Evolutionary conservation across 768 basidiomycete species (phyloP).

Genomic region (Pleurotus giganteus): DNA sequence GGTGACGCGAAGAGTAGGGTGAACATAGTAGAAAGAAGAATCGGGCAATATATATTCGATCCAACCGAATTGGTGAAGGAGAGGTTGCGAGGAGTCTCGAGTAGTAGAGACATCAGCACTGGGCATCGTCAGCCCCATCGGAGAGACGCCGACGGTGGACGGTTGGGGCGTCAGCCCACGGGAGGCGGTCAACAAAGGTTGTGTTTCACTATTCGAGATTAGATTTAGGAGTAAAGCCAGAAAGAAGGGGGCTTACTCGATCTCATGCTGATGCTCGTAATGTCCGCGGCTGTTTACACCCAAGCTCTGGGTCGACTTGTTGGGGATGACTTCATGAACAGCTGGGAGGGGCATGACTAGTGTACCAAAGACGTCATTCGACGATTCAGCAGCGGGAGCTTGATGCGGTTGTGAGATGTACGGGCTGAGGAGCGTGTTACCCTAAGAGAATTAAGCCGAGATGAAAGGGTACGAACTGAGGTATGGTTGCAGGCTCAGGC

Average conservation of each 20-base stretch:
- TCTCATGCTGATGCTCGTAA: conserved; percentile 19
- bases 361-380: conserved; percentile 23
- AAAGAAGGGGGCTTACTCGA: conserved; percentile 24
- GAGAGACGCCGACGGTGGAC: conserved; percentile 21
- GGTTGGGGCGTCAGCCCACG: conserved; percentile 25
- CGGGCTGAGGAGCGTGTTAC: conserved; percentile 14
- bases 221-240: background rate
- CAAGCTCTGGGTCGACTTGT: conserved; percentile 21
- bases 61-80: conserved; percentile 66
- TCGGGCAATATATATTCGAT: conserved; percentile 75
- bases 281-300: background rate
- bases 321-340: conserved; percentile 36
- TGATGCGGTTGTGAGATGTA: conserved; percentile 16
- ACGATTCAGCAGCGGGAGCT: conserved; percentile 19
- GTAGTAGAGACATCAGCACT: conserved; percentile 14
- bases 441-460: background rate
- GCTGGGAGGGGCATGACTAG: conserved; percentile 44
- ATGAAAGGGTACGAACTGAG: conserved; percentile 24
- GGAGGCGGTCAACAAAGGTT: conserved; percentile 44
- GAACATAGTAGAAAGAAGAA: conserved; percentile 65
- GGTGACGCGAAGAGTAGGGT: conserved; percentile 57
- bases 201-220: conserved; percentile 42
- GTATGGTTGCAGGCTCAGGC: conserved; percentile 14
- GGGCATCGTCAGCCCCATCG: too few species aligned
- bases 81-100: conserved; percentile 26